These are phyloP conservation scores for Plasmodium cynomolgi DNA, from an alignment of 169 alveolate species.

Conservation along the genomic window DNA sequence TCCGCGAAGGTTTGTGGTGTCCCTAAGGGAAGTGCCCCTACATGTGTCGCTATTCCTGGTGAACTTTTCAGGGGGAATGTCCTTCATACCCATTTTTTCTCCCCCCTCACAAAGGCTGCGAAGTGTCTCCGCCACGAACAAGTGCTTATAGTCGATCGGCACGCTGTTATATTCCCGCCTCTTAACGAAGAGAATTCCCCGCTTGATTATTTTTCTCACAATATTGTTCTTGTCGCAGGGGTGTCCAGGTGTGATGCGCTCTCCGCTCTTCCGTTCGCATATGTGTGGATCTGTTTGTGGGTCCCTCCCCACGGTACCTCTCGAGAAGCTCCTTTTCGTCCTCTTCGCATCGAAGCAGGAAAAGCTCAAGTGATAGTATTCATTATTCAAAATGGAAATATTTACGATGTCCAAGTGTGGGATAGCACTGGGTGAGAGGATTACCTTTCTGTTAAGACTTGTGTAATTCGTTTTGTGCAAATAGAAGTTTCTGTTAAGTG, in stretches of 20 bases:
- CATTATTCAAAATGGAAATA: conserved; percentile 13
- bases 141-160: not conserved
- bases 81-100: not conserved
- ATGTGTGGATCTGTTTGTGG: not conserved
- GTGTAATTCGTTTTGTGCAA: conserved; percentile 3
- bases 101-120: not conserved
- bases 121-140: not conserved
- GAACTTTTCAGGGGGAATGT: not conserved
- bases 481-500: not conserved
- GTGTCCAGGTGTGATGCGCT: not conserved
- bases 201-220: conserved; percentile 47
- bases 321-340: not conserved
- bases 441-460: not conserved
- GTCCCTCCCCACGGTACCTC: not conserved
- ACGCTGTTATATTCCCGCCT: conserved; percentile 18
- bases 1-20: not conserved
- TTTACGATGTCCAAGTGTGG: conserved; percentile 37
- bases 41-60: not conserved
- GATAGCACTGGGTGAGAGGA: conserved; percentile 15
- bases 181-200: conserved; percentile 71
- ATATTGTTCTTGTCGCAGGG: not conserved
- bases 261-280: not conserved
- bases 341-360: not conserved
- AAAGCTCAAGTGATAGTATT: conserved; percentile 20
- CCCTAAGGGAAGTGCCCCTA: not conserved